A percentile compares a stretch with the other conserved stretches of the same genome.
Conservation (phyloP, 208 protist genomes). For the Leptomonas seymouri region DNA sequence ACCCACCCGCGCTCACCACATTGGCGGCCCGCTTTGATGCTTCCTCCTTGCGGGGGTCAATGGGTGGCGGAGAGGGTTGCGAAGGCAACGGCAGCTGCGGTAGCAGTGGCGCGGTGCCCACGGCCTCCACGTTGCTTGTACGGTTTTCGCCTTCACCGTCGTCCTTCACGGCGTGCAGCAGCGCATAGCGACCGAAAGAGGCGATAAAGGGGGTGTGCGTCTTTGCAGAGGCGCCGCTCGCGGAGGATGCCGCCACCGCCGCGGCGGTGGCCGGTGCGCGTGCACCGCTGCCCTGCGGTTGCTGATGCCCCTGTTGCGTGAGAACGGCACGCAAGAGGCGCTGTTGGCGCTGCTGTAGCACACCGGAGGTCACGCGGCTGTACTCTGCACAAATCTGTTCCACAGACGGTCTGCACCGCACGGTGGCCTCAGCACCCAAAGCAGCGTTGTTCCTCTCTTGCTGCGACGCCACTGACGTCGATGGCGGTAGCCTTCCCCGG, state of each 20-base stretch:
- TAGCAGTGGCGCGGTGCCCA: background rate
- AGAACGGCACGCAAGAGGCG: constrained; percentile 13
- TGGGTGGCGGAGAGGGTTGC: constrained; percentile 1
- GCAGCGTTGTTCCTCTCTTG: background rate
- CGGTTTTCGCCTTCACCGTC: background rate
- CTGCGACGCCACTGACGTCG: background rate
- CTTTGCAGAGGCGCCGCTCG: background rate
- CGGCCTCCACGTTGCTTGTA: background rate
- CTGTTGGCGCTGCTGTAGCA: constrained; percentile 32
- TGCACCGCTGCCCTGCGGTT: constrained; percentile 2
- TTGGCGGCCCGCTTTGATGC: background rate
- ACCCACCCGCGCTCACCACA: too few species aligned
- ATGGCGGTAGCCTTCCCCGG: background rate
- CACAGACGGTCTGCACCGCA: constrained; percentile 17
- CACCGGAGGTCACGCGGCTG: constrained; percentile 26
- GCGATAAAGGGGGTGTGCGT: constrained; percentile 22
- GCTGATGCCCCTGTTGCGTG: background rate
- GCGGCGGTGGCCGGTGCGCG: background rate
- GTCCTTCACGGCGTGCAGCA: constrained; percentile 11
- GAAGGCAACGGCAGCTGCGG: background rate
- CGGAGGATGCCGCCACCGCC: background rate
- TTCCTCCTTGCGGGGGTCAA: background rate
- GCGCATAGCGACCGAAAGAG: constrained; percentile 34
- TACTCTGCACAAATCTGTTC: constrained; percentile 38
- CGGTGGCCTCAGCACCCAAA: background rate